phyloP scores from a whole-genome alignment of 148 eudicot species.

The Talinum fruticosum region DNA sequence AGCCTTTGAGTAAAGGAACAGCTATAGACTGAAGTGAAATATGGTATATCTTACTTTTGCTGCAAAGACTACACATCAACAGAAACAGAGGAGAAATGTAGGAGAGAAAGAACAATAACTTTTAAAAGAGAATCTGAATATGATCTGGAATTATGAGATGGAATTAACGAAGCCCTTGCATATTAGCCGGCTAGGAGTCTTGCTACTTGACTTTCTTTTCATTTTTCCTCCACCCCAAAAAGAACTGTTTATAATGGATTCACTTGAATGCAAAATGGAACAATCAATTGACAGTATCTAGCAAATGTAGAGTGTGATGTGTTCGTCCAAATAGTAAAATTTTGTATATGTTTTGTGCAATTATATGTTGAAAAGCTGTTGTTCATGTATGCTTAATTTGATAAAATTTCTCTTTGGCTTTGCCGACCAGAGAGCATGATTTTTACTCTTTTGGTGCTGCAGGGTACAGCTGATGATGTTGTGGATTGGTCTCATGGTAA shows the following conservation, averaged over 20 bases:
- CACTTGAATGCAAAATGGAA: constrained; percentile 1
- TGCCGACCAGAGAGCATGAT: background rate
- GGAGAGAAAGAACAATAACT: too few species aligned
- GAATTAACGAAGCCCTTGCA: background rate
- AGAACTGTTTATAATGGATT: background rate
- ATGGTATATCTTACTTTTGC: background rate
- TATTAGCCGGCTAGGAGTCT: background rate
- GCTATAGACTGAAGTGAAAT: background rate
- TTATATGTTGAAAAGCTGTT: background rate
- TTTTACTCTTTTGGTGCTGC: constrained; percentile 14
- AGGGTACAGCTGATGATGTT: constrained; percentile 89
- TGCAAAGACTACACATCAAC: too few species aligned
- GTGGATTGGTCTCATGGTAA: constrained; percentile 86
- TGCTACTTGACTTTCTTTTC: background rate
- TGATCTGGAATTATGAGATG: background rate
- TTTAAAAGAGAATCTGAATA: background rate
- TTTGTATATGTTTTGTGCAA: background rate
- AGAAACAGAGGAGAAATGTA: too few species aligned
- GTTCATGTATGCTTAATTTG: too few species aligned
- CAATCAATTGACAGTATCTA: background rate
- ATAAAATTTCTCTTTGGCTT: background rate
- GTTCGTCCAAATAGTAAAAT: background rate
- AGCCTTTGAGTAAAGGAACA: background rate
- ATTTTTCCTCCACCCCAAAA: background rate
- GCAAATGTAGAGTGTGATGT: background rate